A percentile compares a stretch with the other conserved stretches of the same genome.
Evolutionary conservation across 140 eudicot genomes (phyloP).

Genomic region (Ambrosia hybrid): DNA sequence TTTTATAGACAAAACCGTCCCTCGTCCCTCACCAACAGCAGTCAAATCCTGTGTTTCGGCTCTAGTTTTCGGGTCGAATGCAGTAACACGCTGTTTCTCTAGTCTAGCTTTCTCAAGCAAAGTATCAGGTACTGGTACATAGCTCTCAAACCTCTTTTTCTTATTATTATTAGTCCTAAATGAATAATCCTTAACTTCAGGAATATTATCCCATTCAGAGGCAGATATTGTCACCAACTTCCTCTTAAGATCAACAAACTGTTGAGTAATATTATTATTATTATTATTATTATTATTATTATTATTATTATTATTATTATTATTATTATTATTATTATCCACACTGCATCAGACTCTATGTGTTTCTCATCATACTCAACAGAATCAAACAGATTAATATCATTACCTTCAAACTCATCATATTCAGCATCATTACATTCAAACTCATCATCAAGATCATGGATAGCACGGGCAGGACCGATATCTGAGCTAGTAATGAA

Average conservation of each 20-base stretch:
- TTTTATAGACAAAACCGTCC: slow-evolving; percentile 82
- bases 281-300: slow-evolving; percentile 39
- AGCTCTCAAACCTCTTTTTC: slow-evolving; percentile 92
- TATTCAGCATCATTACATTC: slow-evolving; percentile 60
- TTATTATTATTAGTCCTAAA: slow-evolving; percentile 47
- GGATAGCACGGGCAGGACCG: slow-evolving; percentile 96
- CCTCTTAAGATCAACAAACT: slow-evolving; percentile 85
- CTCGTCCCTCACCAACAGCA: slow-evolving; percentile 32
- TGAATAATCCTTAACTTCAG: slow-evolving; percentile 87
- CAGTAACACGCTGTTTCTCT: slow-evolving; percentile 53
- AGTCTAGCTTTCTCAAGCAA: slow-evolving; percentile 86
- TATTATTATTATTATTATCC: too few species aligned
- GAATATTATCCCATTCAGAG: slow-evolving; percentile 90
- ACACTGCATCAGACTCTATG: too few species aligned
- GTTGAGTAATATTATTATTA: slow-evolving; percentile 86
- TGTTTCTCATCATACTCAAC: slow-evolving; percentile 86
- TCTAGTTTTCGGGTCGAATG: slow-evolving; percentile 25
- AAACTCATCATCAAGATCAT: slow-evolving; percentile 54
- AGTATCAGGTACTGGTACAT: slow-evolving; percentile 92
- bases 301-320: too few species aligned
- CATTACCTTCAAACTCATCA: slow-evolving; percentile 96
- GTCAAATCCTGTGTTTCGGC: slow-evolving; percentile 85
- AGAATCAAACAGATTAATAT: slow-evolving; percentile 84
- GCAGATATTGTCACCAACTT: slow-evolving; percentile 58
- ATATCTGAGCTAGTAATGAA: slow-evolving; percentile 96